A percentile compares a stretch with the other conserved stretches of the same genome.
These are phyloP conservation scores for Trichoderma afroharzianum DNA, from an alignment of 2,329 filamentous ascomycete species.

Conservation along the genomic window DNA sequence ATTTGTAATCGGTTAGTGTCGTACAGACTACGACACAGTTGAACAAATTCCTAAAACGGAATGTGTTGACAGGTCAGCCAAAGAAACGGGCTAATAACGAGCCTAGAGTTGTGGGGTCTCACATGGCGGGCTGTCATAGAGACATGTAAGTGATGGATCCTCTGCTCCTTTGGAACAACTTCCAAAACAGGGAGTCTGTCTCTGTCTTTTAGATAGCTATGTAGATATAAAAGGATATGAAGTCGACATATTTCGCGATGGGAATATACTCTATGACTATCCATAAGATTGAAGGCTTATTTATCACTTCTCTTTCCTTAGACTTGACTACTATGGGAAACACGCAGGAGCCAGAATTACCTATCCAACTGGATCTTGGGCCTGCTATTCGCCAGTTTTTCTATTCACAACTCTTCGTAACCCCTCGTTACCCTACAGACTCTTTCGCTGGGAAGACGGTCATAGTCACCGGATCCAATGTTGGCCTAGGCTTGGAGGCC, in stretches of 20 bases:
- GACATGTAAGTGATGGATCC: not conserved
- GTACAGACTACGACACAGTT: not conserved
- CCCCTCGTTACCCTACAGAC: not conserved
- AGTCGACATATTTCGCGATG: not conserved
- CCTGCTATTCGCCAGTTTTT: not conserved
- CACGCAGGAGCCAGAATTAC: not conserved
- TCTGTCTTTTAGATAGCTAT: not conserved
- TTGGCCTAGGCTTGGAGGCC: not conserved
- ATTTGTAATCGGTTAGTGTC: not conserved
- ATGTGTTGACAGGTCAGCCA: not conserved
- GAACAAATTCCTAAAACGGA: not conserved
- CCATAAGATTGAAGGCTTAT: not conserved
- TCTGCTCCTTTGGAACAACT: not conserved
- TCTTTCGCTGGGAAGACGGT: not conserved
- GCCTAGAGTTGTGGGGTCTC: not conserved
- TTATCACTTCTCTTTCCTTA: not conserved
- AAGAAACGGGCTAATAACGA: too few species aligned
- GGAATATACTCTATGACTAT: not conserved
- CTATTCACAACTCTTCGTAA: not conserved
- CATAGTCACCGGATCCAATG: not conserved
- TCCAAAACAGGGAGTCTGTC: not conserved
- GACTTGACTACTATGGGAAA: not conserved
- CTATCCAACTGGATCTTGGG: not conserved
- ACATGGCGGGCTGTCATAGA: not conserved
- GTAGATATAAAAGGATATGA: not conserved